phyloP scores from a whole-genome alignment of 2,329 filamentous ascomycete genomes.

The Aspergillus phoenicis region DNA sequence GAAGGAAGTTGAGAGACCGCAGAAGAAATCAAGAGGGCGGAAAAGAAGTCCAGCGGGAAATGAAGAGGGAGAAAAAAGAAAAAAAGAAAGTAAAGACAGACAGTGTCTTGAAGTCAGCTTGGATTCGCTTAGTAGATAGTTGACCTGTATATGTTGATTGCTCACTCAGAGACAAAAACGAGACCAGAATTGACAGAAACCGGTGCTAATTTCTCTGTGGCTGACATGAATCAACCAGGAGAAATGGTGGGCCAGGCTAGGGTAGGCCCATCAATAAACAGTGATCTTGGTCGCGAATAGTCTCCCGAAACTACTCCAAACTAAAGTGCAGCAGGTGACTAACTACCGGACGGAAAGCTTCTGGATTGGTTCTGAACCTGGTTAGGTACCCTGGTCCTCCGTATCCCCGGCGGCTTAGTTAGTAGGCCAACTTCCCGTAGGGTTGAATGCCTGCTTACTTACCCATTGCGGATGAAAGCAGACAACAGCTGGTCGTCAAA shows the following conservation, averaged over 20 bases:
- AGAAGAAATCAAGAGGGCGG: not conserved
- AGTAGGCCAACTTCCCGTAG: not conserved
- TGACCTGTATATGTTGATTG: not conserved
- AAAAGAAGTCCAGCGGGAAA: not conserved
- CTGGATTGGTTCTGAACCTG: constrained; percentile 20
- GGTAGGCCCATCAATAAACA: constrained; percentile 18
- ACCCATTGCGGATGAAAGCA: not conserved
- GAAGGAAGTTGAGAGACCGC: not conserved
- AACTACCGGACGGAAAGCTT: constrained; percentile 16
- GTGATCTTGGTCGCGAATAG: constrained; percentile 17
- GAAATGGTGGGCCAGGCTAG: constrained; percentile 16
- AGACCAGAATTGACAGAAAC: constrained; percentile 14
- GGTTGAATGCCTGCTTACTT: not conserved
- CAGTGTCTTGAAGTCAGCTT: not conserved
- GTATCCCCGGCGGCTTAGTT: constrained; percentile 3
- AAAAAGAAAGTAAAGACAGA: constrained; percentile 9
- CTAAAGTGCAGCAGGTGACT: constrained; percentile 17
- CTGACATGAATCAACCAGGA: constrained; percentile 22
- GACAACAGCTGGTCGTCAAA: not conserved
- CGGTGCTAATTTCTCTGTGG: constrained; percentile 8
- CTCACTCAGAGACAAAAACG: constrained; percentile 6
- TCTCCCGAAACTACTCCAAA: constrained; percentile 17
- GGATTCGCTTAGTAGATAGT: constrained; percentile 1
- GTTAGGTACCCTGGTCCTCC: constrained; percentile 4
- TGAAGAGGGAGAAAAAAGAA: not conserved